Percentiles rank a stretch among this genome's conserved stretches.
These are phyloP conservation scores for Backusella liffmaniae DNA, from an alignment of 192 early-diverging fungal genomes.

Conservation along the genomic window DNA sequence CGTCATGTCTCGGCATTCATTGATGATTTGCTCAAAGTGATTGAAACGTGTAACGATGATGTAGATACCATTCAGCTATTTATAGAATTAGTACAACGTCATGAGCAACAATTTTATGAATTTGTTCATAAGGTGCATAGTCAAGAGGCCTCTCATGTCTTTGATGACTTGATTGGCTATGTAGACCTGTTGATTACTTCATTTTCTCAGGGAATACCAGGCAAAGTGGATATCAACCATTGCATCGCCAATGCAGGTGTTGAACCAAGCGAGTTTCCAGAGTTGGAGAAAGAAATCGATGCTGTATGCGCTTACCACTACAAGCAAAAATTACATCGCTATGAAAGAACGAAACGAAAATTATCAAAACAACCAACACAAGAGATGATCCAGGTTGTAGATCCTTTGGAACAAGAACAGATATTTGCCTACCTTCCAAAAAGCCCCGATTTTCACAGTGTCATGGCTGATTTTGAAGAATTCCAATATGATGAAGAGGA, in stretches of 20 bases:
- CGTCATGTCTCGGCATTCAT: slow-evolving; percentile 45
- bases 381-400: neutral
- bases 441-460: neutral
- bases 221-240: neutral
- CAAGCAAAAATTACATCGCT: neutral
- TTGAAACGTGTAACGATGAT: slow-evolving; percentile 39
- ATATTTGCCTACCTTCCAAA: slow-evolving; percentile 7
- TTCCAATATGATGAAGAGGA: neutral
- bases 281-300: slow-evolving; percentile 8
- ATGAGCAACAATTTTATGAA: slow-evolving; percentile 48
- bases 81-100: slow-evolving; percentile 44
- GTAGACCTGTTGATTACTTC: slow-evolving; percentile 38
- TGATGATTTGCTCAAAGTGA: slow-evolving; percentile 50
- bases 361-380: neutral
- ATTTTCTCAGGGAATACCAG: neutral
- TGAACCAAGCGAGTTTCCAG: neutral
- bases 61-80: slow-evolving; percentile 35
- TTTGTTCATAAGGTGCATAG: slow-evolving; percentile 54
- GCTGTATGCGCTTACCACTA: neutral
- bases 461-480: slow-evolving; percentile 3
- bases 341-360: neutral
- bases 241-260: neutral
- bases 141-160: slow-evolving; percentile 44
- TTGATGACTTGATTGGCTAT: slow-evolving; percentile 47
- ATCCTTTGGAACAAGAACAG: neutral